phyloP scores from a whole-genome alignment of 1,139 yeast genomes.

The Kodamaea alishanica region DNA sequence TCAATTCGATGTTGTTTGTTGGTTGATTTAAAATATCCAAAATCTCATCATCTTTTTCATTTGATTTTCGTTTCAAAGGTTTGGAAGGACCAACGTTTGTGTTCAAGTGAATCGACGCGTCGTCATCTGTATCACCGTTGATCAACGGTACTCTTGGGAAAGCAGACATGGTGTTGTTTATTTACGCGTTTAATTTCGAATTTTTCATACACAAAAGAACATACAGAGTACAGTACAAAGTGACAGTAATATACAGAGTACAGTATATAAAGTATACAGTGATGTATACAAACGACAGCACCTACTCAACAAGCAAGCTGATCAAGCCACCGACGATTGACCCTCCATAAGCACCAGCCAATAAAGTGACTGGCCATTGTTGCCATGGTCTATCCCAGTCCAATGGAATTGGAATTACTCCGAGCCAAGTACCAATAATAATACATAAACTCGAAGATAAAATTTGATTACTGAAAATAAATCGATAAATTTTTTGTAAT shows the following conservation, averaged over 20 bases:
- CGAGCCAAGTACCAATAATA: constrained; percentile 82
- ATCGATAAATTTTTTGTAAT: constrained; percentile 20
- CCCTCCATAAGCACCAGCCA: constrained; percentile 78
- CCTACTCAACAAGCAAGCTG: constrained; percentile 10
- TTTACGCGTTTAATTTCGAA: background rate
- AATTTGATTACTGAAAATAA: constrained; percentile 33
- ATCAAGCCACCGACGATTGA: constrained; percentile 51
- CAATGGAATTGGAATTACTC: constrained; percentile 88
- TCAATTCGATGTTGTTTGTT: background rate
- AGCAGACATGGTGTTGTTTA: constrained; percentile 20
- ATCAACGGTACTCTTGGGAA: constrained; percentile 38
- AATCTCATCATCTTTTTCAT: constrained; percentile 7
- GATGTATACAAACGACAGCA: constrained; percentile 1
- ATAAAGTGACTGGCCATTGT: constrained; percentile 88
- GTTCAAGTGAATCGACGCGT: constrained; percentile 40
- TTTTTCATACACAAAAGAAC: too few relatives aligned
- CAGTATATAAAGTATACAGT: background rate
- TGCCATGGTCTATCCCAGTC: constrained; percentile 99
- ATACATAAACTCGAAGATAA: constrained; percentile 46
- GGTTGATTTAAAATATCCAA: constrained; percentile 2
- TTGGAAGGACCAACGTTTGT: constrained; percentile 37
- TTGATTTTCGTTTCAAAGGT: constrained; percentile 24
- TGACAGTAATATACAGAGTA: constrained; percentile 1
- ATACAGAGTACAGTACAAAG: too few relatives aligned
- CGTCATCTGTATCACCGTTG: constrained; percentile 44